Evolutionary conservation across 2,329 filamentous ascomycete genomes (phyloP).

Genomic region (Ascocoryne sarcoides): DNA sequence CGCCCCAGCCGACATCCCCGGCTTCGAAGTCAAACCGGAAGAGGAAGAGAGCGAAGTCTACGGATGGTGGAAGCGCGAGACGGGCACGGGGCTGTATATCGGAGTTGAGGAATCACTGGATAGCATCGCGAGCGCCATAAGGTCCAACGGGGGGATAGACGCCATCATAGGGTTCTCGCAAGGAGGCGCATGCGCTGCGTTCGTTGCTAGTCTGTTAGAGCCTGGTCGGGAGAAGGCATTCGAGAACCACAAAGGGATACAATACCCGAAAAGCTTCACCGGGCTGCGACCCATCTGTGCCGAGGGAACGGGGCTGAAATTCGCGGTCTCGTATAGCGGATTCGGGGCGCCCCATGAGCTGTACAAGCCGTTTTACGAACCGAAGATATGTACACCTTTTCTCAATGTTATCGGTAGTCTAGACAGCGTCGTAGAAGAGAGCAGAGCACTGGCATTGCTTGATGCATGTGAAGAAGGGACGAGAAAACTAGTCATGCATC

Average conservation of each 20-base stretch:
- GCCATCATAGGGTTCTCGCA: conserved; percentile 78
- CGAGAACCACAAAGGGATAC: conserved; percentile 34
- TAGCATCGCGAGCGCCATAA: conserved; percentile 52
- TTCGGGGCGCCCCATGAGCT: conserved; percentile 56
- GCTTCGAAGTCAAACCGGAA: conserved; percentile 41
- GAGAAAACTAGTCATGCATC: conserved; percentile 53
- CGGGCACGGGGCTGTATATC: conserved; percentile 55
- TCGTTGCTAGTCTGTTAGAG: conserved; percentile 68
- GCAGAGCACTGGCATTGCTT: conserved; percentile 56
- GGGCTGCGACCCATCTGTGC: conserved; percentile 24
- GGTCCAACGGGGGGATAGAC: conserved; percentile 59
- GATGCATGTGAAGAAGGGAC: conserved; percentile 47
- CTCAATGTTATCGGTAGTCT: conserved; percentile 76
- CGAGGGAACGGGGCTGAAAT: conserved; percentile 49
- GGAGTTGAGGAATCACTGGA: conserved; percentile 61
- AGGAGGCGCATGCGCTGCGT: conserved; percentile 62
- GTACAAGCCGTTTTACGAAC: conserved; percentile 65
- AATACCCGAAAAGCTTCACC: conserved; percentile 37
- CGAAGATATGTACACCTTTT: conserved; percentile 65
- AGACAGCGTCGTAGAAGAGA: conserved; percentile 82
- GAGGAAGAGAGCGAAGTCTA: conserved; percentile 57
- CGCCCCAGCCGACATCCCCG: conserved; percentile 57
- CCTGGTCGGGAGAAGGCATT: conserved; percentile 38
- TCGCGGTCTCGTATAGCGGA: conserved; percentile 69
- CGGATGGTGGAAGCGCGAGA: conserved; percentile 74